Percentiles rank a stretch among this genome's conserved stretches.
phyloP scores from a whole-genome alignment of 2,329 filamentous ascomycete genomes.

The Exophiala oligosperma region DNA sequence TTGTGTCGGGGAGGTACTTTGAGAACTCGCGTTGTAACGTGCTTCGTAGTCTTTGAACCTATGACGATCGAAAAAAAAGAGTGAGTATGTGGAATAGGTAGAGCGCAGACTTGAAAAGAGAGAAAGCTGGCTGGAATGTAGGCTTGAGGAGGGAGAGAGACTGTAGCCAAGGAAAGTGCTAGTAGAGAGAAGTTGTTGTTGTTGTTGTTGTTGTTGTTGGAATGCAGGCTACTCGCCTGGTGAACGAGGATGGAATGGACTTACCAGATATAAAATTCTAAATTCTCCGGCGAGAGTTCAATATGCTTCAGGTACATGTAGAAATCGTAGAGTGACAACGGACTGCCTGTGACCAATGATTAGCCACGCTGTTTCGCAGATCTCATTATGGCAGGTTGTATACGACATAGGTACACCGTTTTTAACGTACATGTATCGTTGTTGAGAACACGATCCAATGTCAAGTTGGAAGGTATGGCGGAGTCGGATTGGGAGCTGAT shows the following conservation, averaged over 20 bases:
- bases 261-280: conserved; percentile 24
- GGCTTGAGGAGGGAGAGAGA: too few relatives aligned
- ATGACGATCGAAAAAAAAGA: not conserved
- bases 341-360: conserved; percentile 15
- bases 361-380: too few relatives aligned
- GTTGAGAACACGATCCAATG: conserved; percentile 19
- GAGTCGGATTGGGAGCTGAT: conserved; percentile 18
- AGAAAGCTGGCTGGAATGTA: too few relatives aligned
- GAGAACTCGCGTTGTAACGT: conserved; percentile 6
- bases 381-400: too few relatives aligned
- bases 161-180: too few relatives aligned
- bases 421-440: conserved; percentile 19
- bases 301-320: conserved; percentile 27
- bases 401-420: too few relatives aligned
- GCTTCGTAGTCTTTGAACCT: conserved; percentile 23
- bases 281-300: conserved; percentile 20
- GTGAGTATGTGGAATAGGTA: not conserved
- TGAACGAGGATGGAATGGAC: not conserved
- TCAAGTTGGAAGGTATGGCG: conserved; percentile 14
- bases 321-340: conserved; percentile 21
- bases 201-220: too few relatives aligned
- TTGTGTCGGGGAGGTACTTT: not conserved
- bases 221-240: too few relatives aligned
- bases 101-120: too few relatives aligned
- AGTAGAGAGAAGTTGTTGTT: too few relatives aligned